Evolutionary conservation across 2,329 filamentous ascomycete genomes (phyloP), one percentile per base, ranked within the genome.

Genomic region (Cercospora beticola): DNA sequence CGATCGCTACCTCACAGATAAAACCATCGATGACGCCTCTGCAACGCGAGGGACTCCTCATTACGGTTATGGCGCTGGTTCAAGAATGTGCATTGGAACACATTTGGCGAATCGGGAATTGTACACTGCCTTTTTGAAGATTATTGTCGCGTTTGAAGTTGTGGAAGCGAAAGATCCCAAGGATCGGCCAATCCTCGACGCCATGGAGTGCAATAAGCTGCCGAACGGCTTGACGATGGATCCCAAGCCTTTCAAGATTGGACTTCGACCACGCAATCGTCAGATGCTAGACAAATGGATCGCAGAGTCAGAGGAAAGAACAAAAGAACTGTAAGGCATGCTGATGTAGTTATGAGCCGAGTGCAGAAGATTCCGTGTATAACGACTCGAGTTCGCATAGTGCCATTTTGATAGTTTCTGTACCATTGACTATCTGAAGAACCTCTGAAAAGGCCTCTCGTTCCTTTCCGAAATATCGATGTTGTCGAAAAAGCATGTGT

Each of bases 1-100:
- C 0, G 90, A 93, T 71, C 86, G 91, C 28, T 93, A 90, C 75
- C 81, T 93, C 10, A 78, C 83, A 10, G 83, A 88, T 63, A 82
- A 83, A 54, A 76, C 78, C 2, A 74, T 80, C 8, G 81, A 83
- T 58, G 80, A 80, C 56, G 78, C 79, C 2, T 74, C 71, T n/a
- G 77, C 75, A 0, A 74, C 65, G 16, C 64, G 72, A n/a, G 83
- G 83, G 0, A 85, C 83, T 5, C 81, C 82, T 43, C 83, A 85
- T 62, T 85, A 84, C 64, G 78, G 78, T 12, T 84, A 84, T 64
- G 83, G 83, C 18, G 83, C 83, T 0, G 79, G 79, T 0, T 76
- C 74, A n/a, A 64, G 79, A 12, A 81, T 81, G 79, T 81, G 79
- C 66, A 79, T 79, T n/a, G 79, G 79, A 18, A 74, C 73, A 3